These are phyloP conservation scores for Carex pumila DNA, from an alignment of 176 grass and related monocot species.

Conservation along the genomic window DNA sequence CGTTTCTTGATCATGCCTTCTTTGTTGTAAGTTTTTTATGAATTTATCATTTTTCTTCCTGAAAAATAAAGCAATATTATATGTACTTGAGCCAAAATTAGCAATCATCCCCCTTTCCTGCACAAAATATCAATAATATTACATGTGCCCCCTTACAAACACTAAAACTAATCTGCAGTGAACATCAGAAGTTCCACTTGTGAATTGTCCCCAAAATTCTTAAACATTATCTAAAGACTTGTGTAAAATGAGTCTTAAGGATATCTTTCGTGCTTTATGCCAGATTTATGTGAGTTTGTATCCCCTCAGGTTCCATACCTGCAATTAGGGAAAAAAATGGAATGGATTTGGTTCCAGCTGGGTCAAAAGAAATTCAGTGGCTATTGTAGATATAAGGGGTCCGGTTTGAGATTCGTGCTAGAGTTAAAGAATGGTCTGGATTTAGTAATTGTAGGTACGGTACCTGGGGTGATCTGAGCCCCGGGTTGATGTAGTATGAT, in stretches of 20 bases:
- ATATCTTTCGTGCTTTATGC: neutral
- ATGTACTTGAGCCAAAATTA: neutral
- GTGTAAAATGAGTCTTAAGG: neutral
- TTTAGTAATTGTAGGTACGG: too few species aligned
- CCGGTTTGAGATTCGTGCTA: too few species aligned
- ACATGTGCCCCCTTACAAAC: neutral
- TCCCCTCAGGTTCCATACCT: too few species aligned
- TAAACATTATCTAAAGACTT: neutral
- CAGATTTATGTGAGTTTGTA: neutral
- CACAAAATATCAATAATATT: neutral
- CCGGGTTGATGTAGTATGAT: neutral
- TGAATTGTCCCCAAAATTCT: neutral
- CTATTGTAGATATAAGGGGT: too few species aligned
- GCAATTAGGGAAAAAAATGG: too few species aligned
- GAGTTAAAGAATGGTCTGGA: too few species aligned
- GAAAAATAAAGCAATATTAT: neutral
- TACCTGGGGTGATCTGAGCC: too few species aligned
- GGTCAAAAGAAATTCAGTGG: too few species aligned
- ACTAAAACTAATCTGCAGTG: neutral
- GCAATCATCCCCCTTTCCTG: too few species aligned
- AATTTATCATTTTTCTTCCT: neutral
- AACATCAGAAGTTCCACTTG: neutral
- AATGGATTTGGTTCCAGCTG: too few species aligned
- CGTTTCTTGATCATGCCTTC: constrained; percentile 81
- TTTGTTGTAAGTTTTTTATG: constrained; percentile 48